Percentiles rank a stretch among this genome's conserved stretches.
These are phyloP conservation scores for Rhynchospora pubera DNA, from an alignment of 176 grass and related monocot species.

Conservation along the genomic window DNA sequence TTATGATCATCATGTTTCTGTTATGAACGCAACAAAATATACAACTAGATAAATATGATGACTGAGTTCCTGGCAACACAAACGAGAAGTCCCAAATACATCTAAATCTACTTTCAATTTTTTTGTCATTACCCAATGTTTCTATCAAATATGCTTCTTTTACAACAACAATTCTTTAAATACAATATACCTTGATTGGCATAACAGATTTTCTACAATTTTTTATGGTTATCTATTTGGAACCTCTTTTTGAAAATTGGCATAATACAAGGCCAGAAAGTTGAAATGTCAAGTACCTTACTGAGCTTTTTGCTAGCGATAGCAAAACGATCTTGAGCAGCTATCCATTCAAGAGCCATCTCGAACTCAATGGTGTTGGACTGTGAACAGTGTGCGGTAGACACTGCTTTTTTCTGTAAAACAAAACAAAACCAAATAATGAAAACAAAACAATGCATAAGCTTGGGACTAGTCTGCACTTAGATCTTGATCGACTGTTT, in stretches of 20 bases:
- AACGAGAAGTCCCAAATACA: too few relatives aligned
- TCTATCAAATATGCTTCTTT: not conserved
- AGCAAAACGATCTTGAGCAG: conserved; percentile 35
- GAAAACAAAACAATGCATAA: not conserved
- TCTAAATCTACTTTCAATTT: too few relatives aligned
- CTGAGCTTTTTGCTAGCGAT: conserved; percentile 34
- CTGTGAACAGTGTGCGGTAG: conserved; percentile 95
- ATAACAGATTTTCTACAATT: not conserved
- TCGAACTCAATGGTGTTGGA: conserved; percentile 93
- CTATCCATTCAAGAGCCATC: conserved; percentile 79
- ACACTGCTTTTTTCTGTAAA: conserved; percentile 75
- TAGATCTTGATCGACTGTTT: not conserved
- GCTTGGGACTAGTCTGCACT: not conserved
- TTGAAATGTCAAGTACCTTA: conserved; percentile 32
- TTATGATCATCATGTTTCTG: not conserved
- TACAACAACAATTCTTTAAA: not conserved
- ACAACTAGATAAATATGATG: not conserved
- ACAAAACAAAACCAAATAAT: too few relatives aligned
- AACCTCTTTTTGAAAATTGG: not conserved
- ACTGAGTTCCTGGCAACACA: not conserved
- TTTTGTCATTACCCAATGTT: not conserved
- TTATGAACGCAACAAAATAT: not conserved
- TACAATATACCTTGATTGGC: not conserved
- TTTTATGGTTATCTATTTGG: not conserved
- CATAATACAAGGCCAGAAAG: not conserved